Evolutionary conservation across 352 stramenopile genomes (phyloP).

Genomic region (Phytophthora melonis): DNA sequence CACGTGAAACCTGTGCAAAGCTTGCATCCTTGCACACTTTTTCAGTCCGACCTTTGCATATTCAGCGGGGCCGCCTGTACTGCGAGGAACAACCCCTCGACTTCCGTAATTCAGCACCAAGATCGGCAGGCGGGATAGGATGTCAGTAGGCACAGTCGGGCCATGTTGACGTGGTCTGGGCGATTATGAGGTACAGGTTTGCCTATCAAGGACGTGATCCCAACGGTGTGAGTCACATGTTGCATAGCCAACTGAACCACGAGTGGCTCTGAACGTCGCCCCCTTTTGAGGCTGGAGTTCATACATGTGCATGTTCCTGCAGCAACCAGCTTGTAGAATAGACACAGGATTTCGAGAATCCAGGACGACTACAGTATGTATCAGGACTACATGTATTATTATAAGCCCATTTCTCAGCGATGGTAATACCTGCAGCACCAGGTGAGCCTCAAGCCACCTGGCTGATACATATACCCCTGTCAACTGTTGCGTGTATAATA

Average conservation of each 20-base stretch:
- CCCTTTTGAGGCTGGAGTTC: background rate
- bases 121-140: constrained; percentile 1
- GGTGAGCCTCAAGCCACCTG: background rate
- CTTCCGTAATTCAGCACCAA: constrained; percentile 8
- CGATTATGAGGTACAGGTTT: constrained; percentile 14
- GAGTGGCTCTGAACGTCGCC: background rate
- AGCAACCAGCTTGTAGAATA: no score
- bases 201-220: constrained; percentile 19
- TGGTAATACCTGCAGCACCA: background rate
- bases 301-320: no score
- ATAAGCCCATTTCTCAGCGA: no score
- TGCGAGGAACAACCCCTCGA: background rate
- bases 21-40: no score
- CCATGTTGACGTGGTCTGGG: constrained; percentile 16
- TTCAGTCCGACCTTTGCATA: no score
- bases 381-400: background rate
- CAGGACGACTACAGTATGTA: background rate
- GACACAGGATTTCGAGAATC: background rate
- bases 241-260: background rate
- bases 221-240: background rate
- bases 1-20: no score
- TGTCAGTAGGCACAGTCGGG: constrained; percentile 21
- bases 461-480: background rate
- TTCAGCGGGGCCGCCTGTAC: no score
- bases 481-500: background rate